phyloP scores from a whole-genome alignment of 495 filamentous ascomycete species.

The Sordaria brevicollis region DNA sequence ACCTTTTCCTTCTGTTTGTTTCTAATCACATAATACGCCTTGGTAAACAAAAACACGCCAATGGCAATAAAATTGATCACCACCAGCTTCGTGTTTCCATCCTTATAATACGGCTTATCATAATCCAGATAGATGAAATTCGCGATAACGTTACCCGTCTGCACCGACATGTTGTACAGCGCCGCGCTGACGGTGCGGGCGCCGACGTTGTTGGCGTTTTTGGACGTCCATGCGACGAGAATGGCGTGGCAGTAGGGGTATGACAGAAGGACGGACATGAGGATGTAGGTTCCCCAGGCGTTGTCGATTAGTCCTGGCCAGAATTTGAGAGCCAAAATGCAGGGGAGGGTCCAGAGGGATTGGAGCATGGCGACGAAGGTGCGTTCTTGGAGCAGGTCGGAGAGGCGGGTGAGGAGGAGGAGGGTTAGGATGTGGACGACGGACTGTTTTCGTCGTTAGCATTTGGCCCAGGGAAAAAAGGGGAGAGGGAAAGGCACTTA shows the following conservation, averaged over 20 bases:
- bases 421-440: conserved; percentile 33
- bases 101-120: conserved; percentile 59
- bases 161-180: conserved; percentile 39
- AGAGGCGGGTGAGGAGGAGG: conserved; percentile 42
- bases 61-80: conserved; percentile 31
- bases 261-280: conserved; percentile 42
- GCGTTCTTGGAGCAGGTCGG: conserved; percentile 48
- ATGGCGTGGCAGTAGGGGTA: conserved; percentile 41
- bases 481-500: conserved; percentile 4
- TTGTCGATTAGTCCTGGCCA: conserved; percentile 12
- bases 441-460: conserved; percentile 39
- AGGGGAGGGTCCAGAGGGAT: conserved; percentile 48
- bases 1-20: conserved; percentile 28
- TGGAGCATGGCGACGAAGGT: conserved; percentile 43
- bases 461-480: neutral
- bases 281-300: conserved; percentile 43
- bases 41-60: conserved; percentile 25
- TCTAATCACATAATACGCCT: conserved; percentile 33
- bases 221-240: conserved; percentile 52
- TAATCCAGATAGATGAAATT: conserved; percentile 28
- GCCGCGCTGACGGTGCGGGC: conserved; percentile 56
- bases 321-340: conserved; percentile 37
- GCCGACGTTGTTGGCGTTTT: conserved; percentile 58
- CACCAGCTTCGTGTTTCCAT: conserved; percentile 57
- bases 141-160: conserved; percentile 5